Conservation (phyloP, 2,329 filamentous ascomycete genomes). For the Neurospora sp. region DNA sequence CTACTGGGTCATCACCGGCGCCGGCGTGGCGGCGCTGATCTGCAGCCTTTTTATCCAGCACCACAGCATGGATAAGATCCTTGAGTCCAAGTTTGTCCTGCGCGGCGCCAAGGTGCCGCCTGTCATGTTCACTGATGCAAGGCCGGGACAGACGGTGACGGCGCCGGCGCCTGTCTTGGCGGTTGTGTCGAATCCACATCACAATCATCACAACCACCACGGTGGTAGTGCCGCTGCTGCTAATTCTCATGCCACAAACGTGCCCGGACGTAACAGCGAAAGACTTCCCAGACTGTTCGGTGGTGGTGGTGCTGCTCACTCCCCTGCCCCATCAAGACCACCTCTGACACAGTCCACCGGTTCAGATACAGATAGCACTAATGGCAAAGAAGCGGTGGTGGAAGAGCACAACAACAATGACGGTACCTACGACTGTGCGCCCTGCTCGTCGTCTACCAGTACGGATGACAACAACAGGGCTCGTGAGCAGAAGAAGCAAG, state of each 20-base stretch:
- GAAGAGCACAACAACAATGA: not conserved
- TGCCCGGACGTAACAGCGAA: not conserved
- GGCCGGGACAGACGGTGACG: not conserved
- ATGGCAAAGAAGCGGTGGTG: not conserved
- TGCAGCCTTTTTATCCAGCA: slow-evolving; percentile 14
- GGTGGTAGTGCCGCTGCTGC: not conserved
- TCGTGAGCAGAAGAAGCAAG: not conserved
- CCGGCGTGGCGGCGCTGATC: slow-evolving; percentile 11
- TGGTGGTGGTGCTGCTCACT: not conserved
- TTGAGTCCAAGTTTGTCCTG: slow-evolving; percentile 16
- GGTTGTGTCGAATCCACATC: not conserved
- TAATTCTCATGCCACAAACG: not conserved
- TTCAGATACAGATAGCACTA: not conserved
- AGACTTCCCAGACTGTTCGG: not conserved
- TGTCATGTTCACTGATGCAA: not conserved
- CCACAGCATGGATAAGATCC: slow-evolving; percentile 19
- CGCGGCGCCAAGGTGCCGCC: slow-evolving; percentile 4
- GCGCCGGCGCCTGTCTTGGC: not conserved
- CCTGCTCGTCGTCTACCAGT: not conserved
- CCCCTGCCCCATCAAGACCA: not conserved
- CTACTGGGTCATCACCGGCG: slow-evolving; percentile 18
- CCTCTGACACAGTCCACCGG: not conserved
- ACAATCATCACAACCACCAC: not conserved
- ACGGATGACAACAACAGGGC: not conserved
- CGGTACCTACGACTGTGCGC: not conserved